Conservation (phyloP, 495 filamentous ascomycete genomes). For the Cetradonia linearis region DNA sequence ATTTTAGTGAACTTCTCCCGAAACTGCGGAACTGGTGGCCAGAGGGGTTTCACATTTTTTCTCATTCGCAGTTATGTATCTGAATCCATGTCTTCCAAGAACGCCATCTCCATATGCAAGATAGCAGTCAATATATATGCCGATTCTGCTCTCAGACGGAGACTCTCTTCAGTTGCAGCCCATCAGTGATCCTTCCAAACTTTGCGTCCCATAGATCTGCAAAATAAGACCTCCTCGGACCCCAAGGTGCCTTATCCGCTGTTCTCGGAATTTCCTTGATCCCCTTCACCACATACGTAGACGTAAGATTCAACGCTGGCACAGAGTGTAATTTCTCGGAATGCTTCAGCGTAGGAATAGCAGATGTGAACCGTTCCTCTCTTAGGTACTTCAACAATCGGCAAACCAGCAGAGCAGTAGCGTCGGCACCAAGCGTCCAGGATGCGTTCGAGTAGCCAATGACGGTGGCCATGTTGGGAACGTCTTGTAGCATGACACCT, state of each 20-base stretch:
- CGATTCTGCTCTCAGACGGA: neutral
- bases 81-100: too few species aligned
- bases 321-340: neutral
- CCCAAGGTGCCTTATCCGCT: slow-evolving; percentile 6
- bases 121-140: neutral
- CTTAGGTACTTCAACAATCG: neutral
- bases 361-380: neutral
- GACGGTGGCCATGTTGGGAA: neutral
- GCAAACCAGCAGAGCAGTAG: neutral
- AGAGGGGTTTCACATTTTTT: too few species aligned
- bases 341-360: neutral
- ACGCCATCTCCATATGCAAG: neutral
- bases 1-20: too few species aligned
- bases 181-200: slow-evolving; percentile 7
- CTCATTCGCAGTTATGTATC: too few species aligned
- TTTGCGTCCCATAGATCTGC: slow-evolving; percentile 4
- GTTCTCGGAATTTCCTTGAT: slow-evolving; percentile 4
- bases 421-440: slow-evolving; percentile 14
- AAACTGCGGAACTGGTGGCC: too few species aligned
- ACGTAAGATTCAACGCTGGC: neutral
- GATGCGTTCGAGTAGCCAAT: slow-evolving; percentile 1
- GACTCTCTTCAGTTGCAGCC: neutral
- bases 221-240: slow-evolving; percentile 2
- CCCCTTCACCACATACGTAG: slow-evolving; percentile 7
- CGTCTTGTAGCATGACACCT: slow-evolving; percentile 8